Evolutionary conservation across 805 yeast genomes (phyloP).

Genomic region (Sugiyamaella chiloensis): DNA sequence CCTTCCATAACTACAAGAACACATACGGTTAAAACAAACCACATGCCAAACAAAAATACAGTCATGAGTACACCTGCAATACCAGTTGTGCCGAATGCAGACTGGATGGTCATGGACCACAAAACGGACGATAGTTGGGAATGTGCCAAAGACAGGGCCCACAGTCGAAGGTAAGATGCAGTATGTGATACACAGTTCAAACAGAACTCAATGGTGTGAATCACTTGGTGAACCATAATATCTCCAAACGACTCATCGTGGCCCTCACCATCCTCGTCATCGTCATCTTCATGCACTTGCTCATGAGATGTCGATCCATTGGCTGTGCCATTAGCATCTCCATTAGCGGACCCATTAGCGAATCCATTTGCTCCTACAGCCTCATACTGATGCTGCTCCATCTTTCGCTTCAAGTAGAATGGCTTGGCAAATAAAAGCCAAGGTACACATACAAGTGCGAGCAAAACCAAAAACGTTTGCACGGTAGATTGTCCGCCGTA

Average conservation of each 20-base stretch:
- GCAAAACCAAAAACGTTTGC: slow-evolving; percentile 65
- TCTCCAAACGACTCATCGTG: slow-evolving; percentile 78
- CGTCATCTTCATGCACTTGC: no score
- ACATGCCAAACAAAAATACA: slow-evolving; percentile 82
- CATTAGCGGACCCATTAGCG: slow-evolving; percentile 17
- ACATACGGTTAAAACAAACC: slow-evolving; percentile 90
- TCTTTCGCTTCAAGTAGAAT: slow-evolving; percentile 56
- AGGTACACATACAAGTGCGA: slow-evolving; percentile 90
- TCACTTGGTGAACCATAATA: slow-evolving; percentile 93
- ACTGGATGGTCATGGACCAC: slow-evolving; percentile 92
- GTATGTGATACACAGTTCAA: slow-evolving; percentile 97
- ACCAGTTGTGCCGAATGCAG: slow-evolving; percentile 70
- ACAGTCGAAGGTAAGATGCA: slow-evolving; percentile 90
- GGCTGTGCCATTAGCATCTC: slow-evolving; percentile 29
- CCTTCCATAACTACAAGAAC: slow-evolving; percentile 97
- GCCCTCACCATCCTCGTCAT: slow-evolving; percentile 52
- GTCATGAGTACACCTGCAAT: slow-evolving; percentile 65
- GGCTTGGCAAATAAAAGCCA: slow-evolving; percentile 88
- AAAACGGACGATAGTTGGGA: slow-evolving; percentile 92
- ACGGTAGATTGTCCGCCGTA: slow-evolving; percentile 75
- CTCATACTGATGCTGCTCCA: slow-evolving; percentile 51
- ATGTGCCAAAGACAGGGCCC: slow-evolving; percentile 98
- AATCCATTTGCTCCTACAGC: slow-evolving; percentile 36
- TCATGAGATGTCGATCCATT: no score
- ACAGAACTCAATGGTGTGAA: slow-evolving; percentile 96